Evolutionary conservation across 331 rosid genomes (phyloP).

Genomic region (Prunus yedoensis): DNA sequence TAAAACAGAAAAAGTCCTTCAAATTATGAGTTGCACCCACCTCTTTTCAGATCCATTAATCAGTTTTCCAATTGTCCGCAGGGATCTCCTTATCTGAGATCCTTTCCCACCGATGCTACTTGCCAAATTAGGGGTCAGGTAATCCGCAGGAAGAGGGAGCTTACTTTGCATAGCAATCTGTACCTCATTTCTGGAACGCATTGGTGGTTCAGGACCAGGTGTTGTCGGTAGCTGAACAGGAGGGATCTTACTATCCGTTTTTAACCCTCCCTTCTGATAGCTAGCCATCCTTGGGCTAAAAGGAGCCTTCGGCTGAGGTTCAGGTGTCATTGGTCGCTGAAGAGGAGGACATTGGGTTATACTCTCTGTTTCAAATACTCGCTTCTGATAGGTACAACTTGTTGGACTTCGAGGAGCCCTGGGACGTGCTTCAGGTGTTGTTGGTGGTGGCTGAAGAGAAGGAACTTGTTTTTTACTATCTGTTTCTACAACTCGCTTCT

Average conservation of each 20-base stretch:
- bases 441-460: conserved; percentile 39
- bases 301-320: conserved; percentile 43
- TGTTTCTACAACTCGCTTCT: conserved; percentile 34
- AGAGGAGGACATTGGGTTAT: conserved; percentile 42
- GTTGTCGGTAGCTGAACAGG: conserved; percentile 57
- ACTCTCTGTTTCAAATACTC: conserved; percentile 27
- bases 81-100: conserved; percentile 77
- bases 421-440: conserved; percentile 5
- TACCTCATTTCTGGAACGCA: conserved; percentile 35
- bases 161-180: conserved; percentile 25
- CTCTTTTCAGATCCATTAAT: conserved; percentile 86
- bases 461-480: conserved; percentile 37
- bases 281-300: conserved; percentile 55
- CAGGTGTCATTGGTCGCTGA: conserved; percentile 30
- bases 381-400: conserved; percentile 42
- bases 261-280: conserved; percentile 45
- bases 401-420: conserved; percentile 65
- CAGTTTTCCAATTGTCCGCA: conserved; percentile 86
- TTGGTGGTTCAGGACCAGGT: conserved; percentile 45
- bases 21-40: no score
- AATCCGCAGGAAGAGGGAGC: conserved; percentile 32
- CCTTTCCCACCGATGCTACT: conserved; percentile 67
- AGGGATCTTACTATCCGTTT: conserved; percentile 36
- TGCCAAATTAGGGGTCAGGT: conserved; percentile 40
- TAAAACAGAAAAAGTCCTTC: no score